These are phyloP conservation scores for Lyophyllum decastes DNA, from an alignment of 768 basidiomycete species.

Conservation along the genomic window DNA sequence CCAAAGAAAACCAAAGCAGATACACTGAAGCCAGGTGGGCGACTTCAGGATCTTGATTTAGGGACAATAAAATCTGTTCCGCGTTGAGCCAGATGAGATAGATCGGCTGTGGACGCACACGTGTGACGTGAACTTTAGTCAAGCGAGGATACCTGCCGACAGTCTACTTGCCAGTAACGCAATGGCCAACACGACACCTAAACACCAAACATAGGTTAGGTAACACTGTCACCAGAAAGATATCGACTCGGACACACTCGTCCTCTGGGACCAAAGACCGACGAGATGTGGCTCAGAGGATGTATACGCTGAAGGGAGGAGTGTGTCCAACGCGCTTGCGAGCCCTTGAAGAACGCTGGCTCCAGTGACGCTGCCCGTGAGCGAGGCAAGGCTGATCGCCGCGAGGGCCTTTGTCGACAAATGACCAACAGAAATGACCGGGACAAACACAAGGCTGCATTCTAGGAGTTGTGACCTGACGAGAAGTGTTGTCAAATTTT, in stretches of 20 bases:
- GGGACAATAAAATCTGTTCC: conserved; percentile 70
- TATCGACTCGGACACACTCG: conserved; percentile 71
- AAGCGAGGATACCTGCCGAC: no score
- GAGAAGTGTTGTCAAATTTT: not conserved
- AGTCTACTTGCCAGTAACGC: no score
- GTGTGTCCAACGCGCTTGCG: conserved; percentile 82
- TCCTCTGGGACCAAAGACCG: conserved; percentile 86
- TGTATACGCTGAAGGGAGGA: conserved; percentile 94
- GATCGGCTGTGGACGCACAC: no score
- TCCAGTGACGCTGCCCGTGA: conserved; percentile 70
- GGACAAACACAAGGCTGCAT: conserved; percentile 80
- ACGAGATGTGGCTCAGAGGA: conserved; percentile 81
- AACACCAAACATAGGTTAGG: no score
- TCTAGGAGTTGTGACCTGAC: conserved; percentile 75
- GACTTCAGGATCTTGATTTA: conserved; percentile 81
- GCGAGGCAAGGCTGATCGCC: conserved; percentile 69
- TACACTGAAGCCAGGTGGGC: conserved; percentile 72
- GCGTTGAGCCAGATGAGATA: conserved; percentile 60
- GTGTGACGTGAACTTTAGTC: no score
- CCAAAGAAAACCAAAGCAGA: conserved; percentile 69
- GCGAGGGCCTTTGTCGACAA: conserved; percentile 86
- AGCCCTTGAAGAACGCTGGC: conserved; percentile 82
- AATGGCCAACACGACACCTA: no score
- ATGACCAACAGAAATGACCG: conserved; percentile 87
- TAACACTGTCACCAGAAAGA: conserved; percentile 25